A percentile compares a stretch with the other conserved stretches of the same genome.
phyloP scores from a whole-genome alignment of 169 alveolate genomes.

The Plasmodium gallinaceum region DNA sequence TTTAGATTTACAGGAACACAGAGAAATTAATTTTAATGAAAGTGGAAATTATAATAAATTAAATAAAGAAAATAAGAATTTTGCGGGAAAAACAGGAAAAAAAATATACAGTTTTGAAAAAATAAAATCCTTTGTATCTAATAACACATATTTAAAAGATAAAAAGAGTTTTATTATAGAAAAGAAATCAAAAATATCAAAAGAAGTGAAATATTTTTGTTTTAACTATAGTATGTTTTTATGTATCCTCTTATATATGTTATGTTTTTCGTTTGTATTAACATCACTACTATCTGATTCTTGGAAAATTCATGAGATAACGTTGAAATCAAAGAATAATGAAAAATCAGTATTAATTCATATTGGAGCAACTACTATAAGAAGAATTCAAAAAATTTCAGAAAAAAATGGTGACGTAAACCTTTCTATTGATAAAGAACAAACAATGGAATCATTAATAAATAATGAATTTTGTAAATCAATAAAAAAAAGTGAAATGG shows the following conservation, averaged over 20 bases:
- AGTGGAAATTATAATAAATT: not conserved
- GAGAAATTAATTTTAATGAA: not conserved
- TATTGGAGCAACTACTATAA: conserved; percentile 61
- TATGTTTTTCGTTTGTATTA: conserved; percentile 36
- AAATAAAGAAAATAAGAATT: conserved; percentile 1
- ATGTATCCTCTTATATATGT: conserved; percentile 47
- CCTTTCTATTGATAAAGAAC: conserved; percentile 45
- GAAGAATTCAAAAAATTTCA: conserved; percentile 37
- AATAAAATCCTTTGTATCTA: conserved; percentile 57
- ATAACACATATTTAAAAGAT: conserved; percentile 43
- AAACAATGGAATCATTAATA: conserved; percentile 24
- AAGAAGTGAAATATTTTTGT: conserved; percentile 29
- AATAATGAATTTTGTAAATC: conserved; percentile 10
- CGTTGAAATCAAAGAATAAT: conserved; percentile 16
- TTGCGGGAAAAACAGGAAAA: not conserved
- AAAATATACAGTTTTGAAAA: conserved; percentile 48
- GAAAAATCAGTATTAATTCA: conserved; percentile 21
- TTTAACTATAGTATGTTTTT: conserved; percentile 37
- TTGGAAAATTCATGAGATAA: conserved; percentile 66
- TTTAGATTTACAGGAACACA: conserved; percentile 16
- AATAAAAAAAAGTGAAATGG: conserved; percentile 6
- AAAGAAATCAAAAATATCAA: conserved; percentile 30
- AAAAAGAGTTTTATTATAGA: conserved; percentile 22
- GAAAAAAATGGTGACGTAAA: conserved; percentile 44
- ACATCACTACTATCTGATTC: conserved; percentile 46